A percentile compares a stretch with the other conserved stretches of the same genome.
Conservation (phyloP, 495 filamentous ascomycete species). For the Xylaria bambusicola region DNA sequence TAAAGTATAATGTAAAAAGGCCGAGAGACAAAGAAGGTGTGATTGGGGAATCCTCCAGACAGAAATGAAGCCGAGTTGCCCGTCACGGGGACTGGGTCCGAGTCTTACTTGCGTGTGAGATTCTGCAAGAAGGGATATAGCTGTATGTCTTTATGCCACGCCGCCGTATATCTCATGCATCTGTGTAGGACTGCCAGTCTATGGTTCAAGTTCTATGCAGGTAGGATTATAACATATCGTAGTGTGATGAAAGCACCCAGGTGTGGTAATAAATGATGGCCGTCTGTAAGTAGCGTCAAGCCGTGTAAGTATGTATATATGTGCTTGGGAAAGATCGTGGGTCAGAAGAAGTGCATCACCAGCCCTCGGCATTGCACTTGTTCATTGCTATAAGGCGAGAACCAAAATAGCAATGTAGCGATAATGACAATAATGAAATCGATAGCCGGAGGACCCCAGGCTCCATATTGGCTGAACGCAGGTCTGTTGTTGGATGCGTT, state of each 20-base stretch:
- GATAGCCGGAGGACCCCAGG: slow-evolving; percentile 6
- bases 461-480: slow-evolving; percentile 14
- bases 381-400: not conserved
- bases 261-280: slow-evolving; percentile 3
- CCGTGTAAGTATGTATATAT: too few species aligned
- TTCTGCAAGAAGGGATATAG: slow-evolving; percentile 15
- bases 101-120: slow-evolving; percentile 17
- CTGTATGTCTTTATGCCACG: slow-evolving; percentile 5
- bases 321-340: slow-evolving; percentile 4
- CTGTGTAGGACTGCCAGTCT: not conserved
- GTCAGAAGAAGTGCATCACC: not conserved
- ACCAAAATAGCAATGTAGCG: not conserved
- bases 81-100: slow-evolving; percentile 10
- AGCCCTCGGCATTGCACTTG: not conserved
- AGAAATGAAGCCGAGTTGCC: slow-evolving; percentile 11
- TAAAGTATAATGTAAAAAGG: not conserved
- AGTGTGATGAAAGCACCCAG: not conserved
- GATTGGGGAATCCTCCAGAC: slow-evolving; percentile 1
- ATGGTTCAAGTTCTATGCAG: slow-evolving; percentile 5
- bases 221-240: not conserved
- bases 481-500: not conserved
- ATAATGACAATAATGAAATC: not conserved
- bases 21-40: not conserved
- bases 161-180: slow-evolving; percentile 2
- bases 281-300: not conserved